These are phyloP conservation scores for Aspergillus heteromorphus DNA, from an alignment of 495 filamentous ascomycete genomes.

Conservation along the genomic window DNA sequence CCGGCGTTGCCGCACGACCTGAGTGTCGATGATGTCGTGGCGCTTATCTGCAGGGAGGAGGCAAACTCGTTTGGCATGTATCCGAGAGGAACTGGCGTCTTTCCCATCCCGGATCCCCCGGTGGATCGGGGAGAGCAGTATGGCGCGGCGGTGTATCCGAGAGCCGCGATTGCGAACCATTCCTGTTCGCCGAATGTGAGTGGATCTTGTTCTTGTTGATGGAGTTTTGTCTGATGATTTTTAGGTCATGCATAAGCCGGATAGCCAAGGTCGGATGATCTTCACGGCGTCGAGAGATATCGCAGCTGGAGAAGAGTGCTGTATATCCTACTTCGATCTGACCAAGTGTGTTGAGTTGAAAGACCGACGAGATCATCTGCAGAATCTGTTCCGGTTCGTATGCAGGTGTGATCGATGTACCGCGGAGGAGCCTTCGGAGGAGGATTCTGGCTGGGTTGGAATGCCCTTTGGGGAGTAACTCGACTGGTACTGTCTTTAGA, in stretches of 20 bases:
- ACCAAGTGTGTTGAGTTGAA: slow-evolving; percentile 17
- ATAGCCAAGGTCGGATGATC: slow-evolving; percentile 31
- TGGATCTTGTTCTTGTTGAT: neutral
- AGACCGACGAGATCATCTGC: slow-evolving; percentile 26
- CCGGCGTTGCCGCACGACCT: slow-evolving; percentile 22
- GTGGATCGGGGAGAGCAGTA: slow-evolving; percentile 32
- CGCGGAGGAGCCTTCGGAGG: slow-evolving; percentile 18
- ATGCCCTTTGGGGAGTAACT: slow-evolving; percentile 5
- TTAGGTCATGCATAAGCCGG: slow-evolving; percentile 34
- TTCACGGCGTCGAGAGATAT: slow-evolving; percentile 34
- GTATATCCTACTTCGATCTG: slow-evolving; percentile 38
- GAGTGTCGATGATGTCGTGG: slow-evolving; percentile 17
- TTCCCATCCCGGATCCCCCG: slow-evolving; percentile 11
- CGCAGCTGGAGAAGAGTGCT: slow-evolving; percentile 33
- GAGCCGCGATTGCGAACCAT: slow-evolving; percentile 35
- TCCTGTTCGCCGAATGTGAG: slow-evolving; percentile 37
- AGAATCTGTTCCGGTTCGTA: slow-evolving; percentile 27
- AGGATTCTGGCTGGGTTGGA: slow-evolving; percentile 10
- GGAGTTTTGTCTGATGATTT: neutral
- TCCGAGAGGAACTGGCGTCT: slow-evolving; percentile 31
- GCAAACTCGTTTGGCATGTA: slow-evolving; percentile 40
- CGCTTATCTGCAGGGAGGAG: slow-evolving; percentile 35
- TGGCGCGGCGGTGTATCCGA: slow-evolving; percentile 35
- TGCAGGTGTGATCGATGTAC: slow-evolving; percentile 31
- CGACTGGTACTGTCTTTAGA: slow-evolving; percentile 1